Conservation (phyloP, 352 stramenopile genomes). For the Globisporangium yorkense region DNA sequence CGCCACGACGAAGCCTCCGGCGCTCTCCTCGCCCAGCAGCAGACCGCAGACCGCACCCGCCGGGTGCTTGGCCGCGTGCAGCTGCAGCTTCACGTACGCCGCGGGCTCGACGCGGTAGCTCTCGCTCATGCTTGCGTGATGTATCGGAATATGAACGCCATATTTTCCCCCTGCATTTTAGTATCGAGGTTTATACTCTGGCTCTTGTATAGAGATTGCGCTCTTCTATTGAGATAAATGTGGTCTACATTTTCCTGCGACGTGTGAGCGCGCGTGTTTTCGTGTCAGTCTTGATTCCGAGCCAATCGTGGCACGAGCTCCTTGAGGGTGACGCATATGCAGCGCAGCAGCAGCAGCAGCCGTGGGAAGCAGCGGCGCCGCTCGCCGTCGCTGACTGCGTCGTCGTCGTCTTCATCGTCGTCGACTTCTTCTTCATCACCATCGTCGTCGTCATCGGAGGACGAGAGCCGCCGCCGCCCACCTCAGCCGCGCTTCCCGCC, state of each 20-base stretch:
- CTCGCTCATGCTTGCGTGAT: conserved; percentile 29
- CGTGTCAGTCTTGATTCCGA: neutral
- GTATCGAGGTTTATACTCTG: neutral
- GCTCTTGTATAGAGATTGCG: conserved; percentile 21
- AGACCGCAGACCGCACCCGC: conserved; percentile 39
- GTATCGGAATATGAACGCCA: too few relatives aligned
- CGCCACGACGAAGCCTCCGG: conserved; percentile 35
- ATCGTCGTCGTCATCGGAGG: conserved; percentile 36
- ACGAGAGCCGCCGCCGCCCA: conserved; percentile 13
- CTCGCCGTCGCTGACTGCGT: conserved; percentile 44
- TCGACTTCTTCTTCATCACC: conserved; percentile 31
- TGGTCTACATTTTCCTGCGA: neutral
- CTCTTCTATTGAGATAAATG: conserved; percentile 11
- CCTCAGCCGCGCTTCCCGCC: conserved; percentile 36
- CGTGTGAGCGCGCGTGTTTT: neutral
- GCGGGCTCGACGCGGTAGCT: conserved; percentile 52
- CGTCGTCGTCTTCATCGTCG: conserved; percentile 27
- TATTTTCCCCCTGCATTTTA: neutral
- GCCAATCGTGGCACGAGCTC: neutral
- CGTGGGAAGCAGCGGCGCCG: conserved; percentile 13
- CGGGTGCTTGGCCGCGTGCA: conserved; percentile 64
- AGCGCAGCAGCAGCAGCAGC: conserved; percentile 20
- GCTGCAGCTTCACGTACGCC: conserved; percentile 70
- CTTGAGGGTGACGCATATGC: conserved; percentile 9
- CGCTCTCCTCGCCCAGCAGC: conserved; percentile 47